Evolutionary conservation across 2,329 filamentous ascomycete species (phyloP).

Genomic region (Neonectria neomacrospora): DNA sequence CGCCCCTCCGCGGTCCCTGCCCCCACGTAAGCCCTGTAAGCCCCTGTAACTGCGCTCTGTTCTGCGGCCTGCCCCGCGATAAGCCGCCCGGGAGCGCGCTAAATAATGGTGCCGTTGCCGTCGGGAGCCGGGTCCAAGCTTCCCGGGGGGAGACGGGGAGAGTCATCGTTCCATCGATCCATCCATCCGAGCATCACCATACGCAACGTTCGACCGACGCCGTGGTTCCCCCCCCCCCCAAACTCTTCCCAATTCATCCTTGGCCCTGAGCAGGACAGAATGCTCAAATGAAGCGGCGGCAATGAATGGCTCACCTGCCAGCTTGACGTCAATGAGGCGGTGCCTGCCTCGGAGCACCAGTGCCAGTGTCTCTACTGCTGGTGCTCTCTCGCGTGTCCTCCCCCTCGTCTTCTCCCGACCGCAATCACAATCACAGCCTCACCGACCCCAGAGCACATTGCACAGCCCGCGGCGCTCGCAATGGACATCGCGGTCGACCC

Average conservation of each 20-base stretch:
- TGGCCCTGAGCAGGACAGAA: conserved; percentile 11
- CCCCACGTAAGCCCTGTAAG: conserved; percentile 12
- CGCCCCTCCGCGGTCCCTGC: not conserved
- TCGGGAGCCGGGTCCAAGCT: conserved; percentile 23
- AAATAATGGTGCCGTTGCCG: conserved; percentile 10
- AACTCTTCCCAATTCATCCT: not conserved
- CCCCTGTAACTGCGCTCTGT: not conserved
- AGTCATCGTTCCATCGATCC: conserved; percentile 19
- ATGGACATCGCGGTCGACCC: not conserved
- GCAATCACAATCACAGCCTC: conserved; percentile 17
- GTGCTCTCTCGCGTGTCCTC: conserved; percentile 9
- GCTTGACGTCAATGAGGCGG: conserved; percentile 36
- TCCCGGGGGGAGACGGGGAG: conserved; percentile 6
- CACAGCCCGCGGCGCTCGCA: conserved; percentile 15
- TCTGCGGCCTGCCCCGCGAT: conserved; percentile 28
- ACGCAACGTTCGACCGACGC: not conserved
- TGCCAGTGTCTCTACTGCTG: conserved; percentile 15
- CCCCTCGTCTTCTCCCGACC: conserved; percentile 15
- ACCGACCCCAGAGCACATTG: conserved; percentile 1
- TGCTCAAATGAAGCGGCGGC: conserved; percentile 28
- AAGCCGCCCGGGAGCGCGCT: conserved; percentile 32
- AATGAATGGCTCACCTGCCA: conserved; percentile 39
- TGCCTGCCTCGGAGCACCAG: conserved; percentile 28
- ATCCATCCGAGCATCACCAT: conserved; percentile 6
- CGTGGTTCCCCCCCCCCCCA: not conserved